Evolutionary conservation across 768 basidiomycete species (phyloP).

Genomic region (Lactarius sp.): DNA sequence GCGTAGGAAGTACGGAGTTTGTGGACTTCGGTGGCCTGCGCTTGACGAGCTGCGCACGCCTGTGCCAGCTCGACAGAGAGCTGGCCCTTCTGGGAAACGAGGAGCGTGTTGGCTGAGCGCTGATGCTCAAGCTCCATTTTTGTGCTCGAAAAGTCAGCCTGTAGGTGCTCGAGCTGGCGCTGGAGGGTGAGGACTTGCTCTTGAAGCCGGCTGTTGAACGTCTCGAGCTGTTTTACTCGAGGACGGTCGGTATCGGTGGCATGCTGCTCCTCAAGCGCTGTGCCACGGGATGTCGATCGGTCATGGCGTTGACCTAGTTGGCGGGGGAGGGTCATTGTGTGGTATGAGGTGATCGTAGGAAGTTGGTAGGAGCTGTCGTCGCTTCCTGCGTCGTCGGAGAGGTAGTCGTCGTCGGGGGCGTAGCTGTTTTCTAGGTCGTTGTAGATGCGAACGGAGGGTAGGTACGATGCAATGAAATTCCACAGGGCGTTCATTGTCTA

Average conservation of each 20-base stretch:
- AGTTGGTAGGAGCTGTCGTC: constrained; percentile 23
- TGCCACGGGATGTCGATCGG: constrained; percentile 4
- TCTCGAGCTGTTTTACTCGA: constrained; percentile 19
- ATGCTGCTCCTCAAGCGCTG: not conserved
- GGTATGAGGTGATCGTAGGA: constrained; percentile 13
- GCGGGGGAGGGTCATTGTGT: constrained; percentile 10
- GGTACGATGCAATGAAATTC: constrained; percentile 24
- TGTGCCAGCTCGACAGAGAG: constrained; percentile 23
- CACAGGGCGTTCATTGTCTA: constrained; percentile 26
- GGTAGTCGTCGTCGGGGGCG: constrained; percentile 16
- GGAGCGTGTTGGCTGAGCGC: constrained; percentile 20
- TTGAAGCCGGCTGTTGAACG: constrained; percentile 21
- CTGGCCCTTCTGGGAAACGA: constrained; percentile 24
- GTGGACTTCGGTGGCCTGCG: constrained; percentile 20
- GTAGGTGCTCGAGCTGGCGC: constrained; percentile 24
- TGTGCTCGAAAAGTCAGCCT: constrained; percentile 24
- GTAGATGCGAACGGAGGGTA: constrained; percentile 20
- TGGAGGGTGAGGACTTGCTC: constrained; percentile 24
- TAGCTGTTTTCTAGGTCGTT: constrained; percentile 17
- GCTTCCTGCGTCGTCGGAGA: constrained; percentile 19
- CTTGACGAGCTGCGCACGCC: constrained; percentile 10
- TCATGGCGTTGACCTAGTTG: constrained; percentile 22
- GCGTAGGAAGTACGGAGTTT: constrained; percentile 29
- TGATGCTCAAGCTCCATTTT: constrained; percentile 25
- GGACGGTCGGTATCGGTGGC: constrained; percentile 1